phyloP scores from a whole-genome alignment of 805 yeast genomes.

The Candida silvatica region DNA sequence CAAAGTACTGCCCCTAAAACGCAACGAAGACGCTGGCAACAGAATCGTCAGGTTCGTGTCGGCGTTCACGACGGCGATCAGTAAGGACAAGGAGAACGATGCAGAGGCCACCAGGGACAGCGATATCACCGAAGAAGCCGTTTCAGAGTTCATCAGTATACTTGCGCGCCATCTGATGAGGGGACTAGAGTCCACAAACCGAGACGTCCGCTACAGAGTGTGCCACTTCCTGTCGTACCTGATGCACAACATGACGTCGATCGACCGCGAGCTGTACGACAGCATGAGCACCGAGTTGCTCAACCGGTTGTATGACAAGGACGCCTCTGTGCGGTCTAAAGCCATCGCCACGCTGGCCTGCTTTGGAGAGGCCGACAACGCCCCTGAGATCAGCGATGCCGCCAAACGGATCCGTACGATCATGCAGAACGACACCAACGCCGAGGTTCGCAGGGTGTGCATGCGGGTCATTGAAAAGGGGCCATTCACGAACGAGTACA shows the following conservation, averaged over 20 bases:
- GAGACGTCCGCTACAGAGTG: slow-evolving; percentile 70
- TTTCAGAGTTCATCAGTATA: slow-evolving; percentile 47
- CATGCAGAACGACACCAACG: slow-evolving; percentile 68
- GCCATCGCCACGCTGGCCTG: slow-evolving; percentile 74
- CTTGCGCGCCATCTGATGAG: slow-evolving; percentile 60
- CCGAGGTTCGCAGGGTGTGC: slow-evolving; percentile 87
- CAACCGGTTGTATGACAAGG: slow-evolving; percentile 65
- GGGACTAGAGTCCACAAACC: slow-evolving; percentile 72
- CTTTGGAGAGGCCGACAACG: slow-evolving; percentile 55
- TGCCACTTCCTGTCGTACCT: slow-evolving; percentile 67
- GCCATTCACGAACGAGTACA: slow-evolving; percentile 39
- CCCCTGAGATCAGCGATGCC: slow-evolving; percentile 33
- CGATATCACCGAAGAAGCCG: slow-evolving; percentile 19
- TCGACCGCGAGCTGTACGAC: slow-evolving; percentile 65
- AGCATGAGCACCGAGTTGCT: slow-evolving; percentile 51
- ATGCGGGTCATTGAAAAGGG: slow-evolving; percentile 59
- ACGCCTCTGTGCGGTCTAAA: slow-evolving; percentile 70
- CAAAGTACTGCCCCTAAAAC: slow-evolving; percentile 58
- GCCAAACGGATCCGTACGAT: slow-evolving; percentile 38
- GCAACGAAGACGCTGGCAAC: slow-evolving; percentile 66
- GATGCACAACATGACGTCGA: slow-evolving; percentile 64
- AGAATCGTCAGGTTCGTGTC: slow-evolving; percentile 62
- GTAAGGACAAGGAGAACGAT: slow-evolving; percentile 25
- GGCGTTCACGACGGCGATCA: slow-evolving; percentile 45
- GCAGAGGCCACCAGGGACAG: slow-evolving; percentile 23